Evolutionary conservation across 306 rosid species (phyloP).

Genomic region (Geum urbanum): DNA sequence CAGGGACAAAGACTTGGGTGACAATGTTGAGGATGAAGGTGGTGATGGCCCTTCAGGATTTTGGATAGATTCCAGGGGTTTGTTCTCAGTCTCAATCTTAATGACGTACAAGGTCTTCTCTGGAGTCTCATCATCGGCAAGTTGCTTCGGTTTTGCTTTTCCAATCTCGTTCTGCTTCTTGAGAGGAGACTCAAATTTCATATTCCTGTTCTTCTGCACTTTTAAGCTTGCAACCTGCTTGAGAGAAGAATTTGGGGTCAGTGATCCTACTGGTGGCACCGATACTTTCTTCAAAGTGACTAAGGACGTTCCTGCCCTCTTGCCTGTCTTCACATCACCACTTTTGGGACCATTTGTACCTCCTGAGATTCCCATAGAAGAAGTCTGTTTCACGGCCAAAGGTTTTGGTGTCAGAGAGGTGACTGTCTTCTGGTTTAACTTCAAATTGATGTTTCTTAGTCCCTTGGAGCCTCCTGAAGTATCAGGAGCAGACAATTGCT

Average conservation of each 20-base stretch:
- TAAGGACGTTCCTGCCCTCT: slow-evolving; percentile 30
- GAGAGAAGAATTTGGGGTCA: slow-evolving; percentile 44
- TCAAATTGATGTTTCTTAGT: not conserved
- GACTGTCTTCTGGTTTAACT: not conserved
- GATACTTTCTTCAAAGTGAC: slow-evolving; percentile 40
- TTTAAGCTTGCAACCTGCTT: slow-evolving; percentile 37
- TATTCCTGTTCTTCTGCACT: slow-evolving; percentile 36
- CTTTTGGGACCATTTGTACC: slow-evolving; percentile 28
- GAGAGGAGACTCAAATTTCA: slow-evolving; percentile 31
- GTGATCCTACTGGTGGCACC: slow-evolving; percentile 26
- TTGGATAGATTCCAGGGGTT: slow-evolving; percentile 33
- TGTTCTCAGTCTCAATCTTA: slow-evolving; percentile 50
- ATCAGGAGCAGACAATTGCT: slow-evolving; percentile 32
- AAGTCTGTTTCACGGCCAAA: slow-evolving; percentile 29
- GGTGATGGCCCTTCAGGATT: slow-evolving; percentile 24
- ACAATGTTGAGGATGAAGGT: slow-evolving; percentile 21
- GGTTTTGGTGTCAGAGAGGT: slow-evolving; percentile 36
- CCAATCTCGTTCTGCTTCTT: slow-evolving; percentile 29
- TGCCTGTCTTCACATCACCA: slow-evolving; percentile 36
- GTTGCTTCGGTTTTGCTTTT: slow-evolving; percentile 35
- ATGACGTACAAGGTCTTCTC: slow-evolving; percentile 77
- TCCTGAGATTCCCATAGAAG: slow-evolving; percentile 34
- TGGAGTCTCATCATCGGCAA: slow-evolving; percentile 32
- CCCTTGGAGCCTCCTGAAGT: slow-evolving; percentile 29
- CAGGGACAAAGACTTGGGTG: slow-evolving; percentile 32